A percentile compares a stretch with the other conserved stretches of the same genome.
These are phyloP conservation scores for Pseudocercospora ulei DNA, from an alignment of 2,329 filamentous ascomycete species.

Conservation along the genomic window DNA sequence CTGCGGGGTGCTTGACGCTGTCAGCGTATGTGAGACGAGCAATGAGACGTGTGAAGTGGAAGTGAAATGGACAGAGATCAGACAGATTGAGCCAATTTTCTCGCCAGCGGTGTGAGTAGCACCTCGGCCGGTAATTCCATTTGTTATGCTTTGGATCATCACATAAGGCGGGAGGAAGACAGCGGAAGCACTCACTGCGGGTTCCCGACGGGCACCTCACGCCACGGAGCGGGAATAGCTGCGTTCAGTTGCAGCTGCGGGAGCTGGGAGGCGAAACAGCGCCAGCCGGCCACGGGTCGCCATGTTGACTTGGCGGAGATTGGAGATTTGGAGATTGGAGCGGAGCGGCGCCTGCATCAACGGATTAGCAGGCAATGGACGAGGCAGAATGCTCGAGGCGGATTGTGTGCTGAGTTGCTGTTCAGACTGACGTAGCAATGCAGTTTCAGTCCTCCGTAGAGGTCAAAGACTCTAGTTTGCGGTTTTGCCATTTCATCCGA, in stretches of 20 bases:
- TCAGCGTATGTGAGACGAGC: background rate
- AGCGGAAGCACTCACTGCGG: slow-evolving; percentile 3
- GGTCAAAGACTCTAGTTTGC: slow-evolving; percentile 29
- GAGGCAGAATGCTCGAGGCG: background rate
- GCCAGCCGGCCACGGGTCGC: slow-evolving; percentile 3
- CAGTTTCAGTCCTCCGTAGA: slow-evolving; percentile 26
- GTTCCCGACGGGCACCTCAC: background rate
- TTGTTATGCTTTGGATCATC: slow-evolving; percentile 24
- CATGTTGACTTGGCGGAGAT: too few species aligned
- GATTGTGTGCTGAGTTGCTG: slow-evolving; percentile 3
- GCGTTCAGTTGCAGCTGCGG: slow-evolving; percentile 8
- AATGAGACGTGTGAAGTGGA: slow-evolving; percentile 3
- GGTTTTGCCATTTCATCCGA: slow-evolving; percentile 26
- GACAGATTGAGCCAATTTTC: slow-evolving; percentile 17
- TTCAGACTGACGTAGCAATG: slow-evolving; percentile 29
- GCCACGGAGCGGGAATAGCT: background rate
- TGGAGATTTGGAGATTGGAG: too few species aligned
- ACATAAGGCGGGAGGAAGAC: slow-evolving; percentile 11
- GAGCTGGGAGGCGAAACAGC: slow-evolving; percentile 7
- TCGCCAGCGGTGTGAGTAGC: slow-evolving; percentile 18
- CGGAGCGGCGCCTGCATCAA: background rate
- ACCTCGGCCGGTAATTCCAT: slow-evolving; percentile 27
- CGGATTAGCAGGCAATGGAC: background rate
- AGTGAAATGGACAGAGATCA: slow-evolving; percentile 8
- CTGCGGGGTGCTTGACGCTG: background rate